A percentile compares a stretch with the other conserved stretches of the same genome.
Conservation (phyloP, 2,329 filamentous ascomycete species). For the Cadophora sp. region DNA sequence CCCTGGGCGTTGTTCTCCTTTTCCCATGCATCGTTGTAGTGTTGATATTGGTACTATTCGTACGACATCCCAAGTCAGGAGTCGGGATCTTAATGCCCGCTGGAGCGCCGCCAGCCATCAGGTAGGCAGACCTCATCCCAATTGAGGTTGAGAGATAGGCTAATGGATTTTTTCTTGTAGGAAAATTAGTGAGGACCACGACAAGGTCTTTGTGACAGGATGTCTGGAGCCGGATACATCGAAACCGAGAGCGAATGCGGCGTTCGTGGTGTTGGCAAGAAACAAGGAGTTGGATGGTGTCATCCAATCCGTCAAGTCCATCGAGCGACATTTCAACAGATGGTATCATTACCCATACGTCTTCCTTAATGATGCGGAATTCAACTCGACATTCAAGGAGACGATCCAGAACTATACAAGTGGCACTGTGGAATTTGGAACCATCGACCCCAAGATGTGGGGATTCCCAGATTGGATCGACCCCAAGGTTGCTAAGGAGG, state of each 20-base stretch:
- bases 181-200: conserved; percentile 95
- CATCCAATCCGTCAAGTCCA: conserved; percentile 94
- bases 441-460: conserved; percentile 91
- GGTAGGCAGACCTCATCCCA: conserved; percentile 59
- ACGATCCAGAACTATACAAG: conserved; percentile 91
- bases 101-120: conserved; percentile 86
- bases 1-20: conserved; percentile 87
- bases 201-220: conserved; percentile 93
- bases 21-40: conserved; percentile 93
- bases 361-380: conserved; percentile 96
- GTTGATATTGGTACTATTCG: conserved; percentile 87
- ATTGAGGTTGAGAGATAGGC: conserved; percentile 19
- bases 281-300: conserved; percentile 98
- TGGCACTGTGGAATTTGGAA: conserved; percentile 86
- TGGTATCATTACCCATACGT: conserved; percentile 99
- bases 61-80: conserved; percentile 83
- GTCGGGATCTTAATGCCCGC: conserved; percentile 86
- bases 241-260: conserved; percentile 86
- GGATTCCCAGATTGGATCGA: conserved; percentile 97
- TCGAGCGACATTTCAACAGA: conserved; percentile 97
- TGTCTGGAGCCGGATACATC: conserved; percentile 83
- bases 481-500: conserved; percentile 90
- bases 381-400: conserved; percentile 93
- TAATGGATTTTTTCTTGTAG: conserved; percentile 53
- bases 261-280: conserved; percentile 92